Conservation (phyloP, 768 basidiomycete species). For the Asterophora lycoperdoides region DNA sequence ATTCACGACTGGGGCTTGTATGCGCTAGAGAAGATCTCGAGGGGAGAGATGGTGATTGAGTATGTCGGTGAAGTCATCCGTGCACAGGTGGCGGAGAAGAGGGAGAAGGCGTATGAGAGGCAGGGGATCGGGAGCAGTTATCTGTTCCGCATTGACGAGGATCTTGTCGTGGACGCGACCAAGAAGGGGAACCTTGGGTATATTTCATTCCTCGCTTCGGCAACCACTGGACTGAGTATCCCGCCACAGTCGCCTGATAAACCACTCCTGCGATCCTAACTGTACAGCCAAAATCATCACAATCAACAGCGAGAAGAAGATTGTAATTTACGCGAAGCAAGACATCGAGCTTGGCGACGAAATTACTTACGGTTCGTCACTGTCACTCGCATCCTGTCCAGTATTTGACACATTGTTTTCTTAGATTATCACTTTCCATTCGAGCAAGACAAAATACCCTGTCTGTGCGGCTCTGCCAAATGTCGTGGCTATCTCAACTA, state of each 20-base stretch:
- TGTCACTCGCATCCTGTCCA: slow-evolving; percentile 1
- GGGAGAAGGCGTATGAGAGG: slow-evolving; percentile 95
- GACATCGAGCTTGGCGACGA: slow-evolving; percentile 96
- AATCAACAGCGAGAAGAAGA: slow-evolving; percentile 92
- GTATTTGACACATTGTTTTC: neutral
- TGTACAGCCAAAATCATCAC: slow-evolving; percentile 90
- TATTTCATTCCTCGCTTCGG: slow-evolving; percentile 29
- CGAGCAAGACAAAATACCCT: slow-evolving; percentile 96
- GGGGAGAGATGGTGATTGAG: slow-evolving; percentile 99
- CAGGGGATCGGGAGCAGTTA: slow-evolving; percentile 98
- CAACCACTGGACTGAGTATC: slow-evolving; percentile 9
- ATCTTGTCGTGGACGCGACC: slow-evolving; percentile 96
- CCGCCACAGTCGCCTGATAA: slow-evolving; percentile 82
- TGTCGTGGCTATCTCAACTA: slow-evolving; percentile 97
- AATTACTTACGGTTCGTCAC: slow-evolving; percentile 86
- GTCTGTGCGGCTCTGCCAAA: slow-evolving; percentile 83
- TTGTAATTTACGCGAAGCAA: slow-evolving; percentile 98
- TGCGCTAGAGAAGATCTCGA: slow-evolving; percentile 92
- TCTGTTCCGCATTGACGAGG: slow-evolving; percentile 96
- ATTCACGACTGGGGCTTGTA: slow-evolving; percentile 99
- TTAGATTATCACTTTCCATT: slow-evolving; percentile 99
- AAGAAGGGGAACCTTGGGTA: slow-evolving; percentile 99
- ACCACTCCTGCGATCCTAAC: slow-evolving; percentile 97
- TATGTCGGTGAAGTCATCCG: slow-evolving; percentile 98
- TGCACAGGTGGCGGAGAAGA: slow-evolving; percentile 91